Conservation (phyloP, 352 stramenopile species). For the Phytophthora europaea region DNA sequence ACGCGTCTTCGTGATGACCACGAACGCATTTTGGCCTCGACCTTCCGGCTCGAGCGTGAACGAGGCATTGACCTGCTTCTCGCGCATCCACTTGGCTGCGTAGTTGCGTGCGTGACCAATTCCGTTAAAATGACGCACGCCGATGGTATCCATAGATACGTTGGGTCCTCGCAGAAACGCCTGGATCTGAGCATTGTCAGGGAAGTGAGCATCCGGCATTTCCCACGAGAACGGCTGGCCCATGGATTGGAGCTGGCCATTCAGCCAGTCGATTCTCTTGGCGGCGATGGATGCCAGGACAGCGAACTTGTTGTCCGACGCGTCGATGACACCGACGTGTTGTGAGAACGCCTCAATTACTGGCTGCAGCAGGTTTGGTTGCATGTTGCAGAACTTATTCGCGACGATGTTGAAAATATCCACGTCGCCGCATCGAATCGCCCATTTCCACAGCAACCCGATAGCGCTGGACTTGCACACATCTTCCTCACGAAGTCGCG, state of each 20-base stretch:
- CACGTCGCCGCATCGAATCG: background rate
- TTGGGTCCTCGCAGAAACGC: background rate
- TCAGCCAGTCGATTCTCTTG: background rate
- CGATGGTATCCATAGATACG: background rate
- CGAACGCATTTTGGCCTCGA: background rate
- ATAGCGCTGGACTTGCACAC: background rate
- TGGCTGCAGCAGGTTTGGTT: background rate
- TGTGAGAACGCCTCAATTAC: background rate
- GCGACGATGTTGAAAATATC: background rate
- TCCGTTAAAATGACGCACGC: conserved; percentile 2
- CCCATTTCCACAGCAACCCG: background rate
- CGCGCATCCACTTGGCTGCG: background rate
- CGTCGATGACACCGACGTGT: background rate
- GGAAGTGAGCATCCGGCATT: background rate
- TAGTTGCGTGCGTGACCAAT: background rate
- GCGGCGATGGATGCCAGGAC: background rate
- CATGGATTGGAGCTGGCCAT: background rate
- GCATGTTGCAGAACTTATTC: background rate
- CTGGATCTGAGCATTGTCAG: background rate
- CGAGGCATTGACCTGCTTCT: background rate
- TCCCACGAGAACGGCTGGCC: background rate
- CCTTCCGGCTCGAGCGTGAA: background rate
- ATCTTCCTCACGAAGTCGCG: background rate
- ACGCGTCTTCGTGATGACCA: background rate
- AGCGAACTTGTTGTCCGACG: background rate